Conservation (phyloP, 164 flowering plant species). For the Litsea cubeba region DNA sequence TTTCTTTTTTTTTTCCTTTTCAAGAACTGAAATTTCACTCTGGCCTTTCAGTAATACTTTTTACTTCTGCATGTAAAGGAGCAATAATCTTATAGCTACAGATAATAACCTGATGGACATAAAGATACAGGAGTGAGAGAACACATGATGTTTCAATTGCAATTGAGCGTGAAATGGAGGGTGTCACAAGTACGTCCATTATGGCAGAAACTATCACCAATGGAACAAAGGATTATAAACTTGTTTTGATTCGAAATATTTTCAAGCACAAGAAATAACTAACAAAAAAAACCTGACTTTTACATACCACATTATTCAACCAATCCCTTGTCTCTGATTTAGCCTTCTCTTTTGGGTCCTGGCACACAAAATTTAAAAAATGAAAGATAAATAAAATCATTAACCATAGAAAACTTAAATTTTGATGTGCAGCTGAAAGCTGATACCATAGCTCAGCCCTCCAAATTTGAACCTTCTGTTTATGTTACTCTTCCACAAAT, state of each 20-base stretch:
- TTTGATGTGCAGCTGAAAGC: neutral
- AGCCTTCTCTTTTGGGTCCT: conserved; percentile 99
- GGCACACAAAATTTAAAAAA: conserved; percentile 2
- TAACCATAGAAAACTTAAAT: neutral
- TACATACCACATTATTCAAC: conserved; percentile 91
- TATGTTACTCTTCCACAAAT: neutral
- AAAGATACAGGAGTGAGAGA: neutral
- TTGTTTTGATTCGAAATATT: neutral
- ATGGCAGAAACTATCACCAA: neutral
- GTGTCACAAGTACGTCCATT: neutral
- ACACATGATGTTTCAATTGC: neutral
- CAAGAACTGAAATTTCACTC: too few relatives aligned
- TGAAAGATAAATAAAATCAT: neutral
- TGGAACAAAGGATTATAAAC: neutral
- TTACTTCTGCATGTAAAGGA: neutral
- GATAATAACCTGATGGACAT: neutral
- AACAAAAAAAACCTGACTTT: neutral
- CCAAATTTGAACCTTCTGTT: neutral
- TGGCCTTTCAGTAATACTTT: neutral
- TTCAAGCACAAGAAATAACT: neutral
- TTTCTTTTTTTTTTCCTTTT: too few relatives aligned
- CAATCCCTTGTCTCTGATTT: conserved; percentile 98
- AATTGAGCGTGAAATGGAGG: neutral
- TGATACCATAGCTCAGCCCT: neutral
- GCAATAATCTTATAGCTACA: neutral